Evolutionary conservation across 192 early-diverging fungal genomes (phyloP).

Genomic region (Coemansia pectinata): DNA sequence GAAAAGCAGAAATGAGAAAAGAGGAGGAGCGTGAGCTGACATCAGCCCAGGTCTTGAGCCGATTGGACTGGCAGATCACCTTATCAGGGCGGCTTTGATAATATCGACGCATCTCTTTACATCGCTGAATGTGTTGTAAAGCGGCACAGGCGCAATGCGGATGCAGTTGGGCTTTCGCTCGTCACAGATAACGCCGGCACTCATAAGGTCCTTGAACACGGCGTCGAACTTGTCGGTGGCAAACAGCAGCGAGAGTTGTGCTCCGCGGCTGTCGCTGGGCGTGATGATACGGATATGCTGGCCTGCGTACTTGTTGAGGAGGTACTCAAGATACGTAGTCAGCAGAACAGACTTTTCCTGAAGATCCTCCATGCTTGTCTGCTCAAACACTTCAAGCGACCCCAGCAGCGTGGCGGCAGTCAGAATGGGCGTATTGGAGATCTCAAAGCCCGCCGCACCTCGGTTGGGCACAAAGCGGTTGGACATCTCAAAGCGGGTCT

Average conservation of each 20-base stretch:
- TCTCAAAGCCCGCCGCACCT: slow-evolving; percentile 82
- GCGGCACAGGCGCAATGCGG: slow-evolving; percentile 83
- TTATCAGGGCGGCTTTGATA: slow-evolving; percentile 33
- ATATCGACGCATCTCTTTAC: slow-evolving; percentile 66
- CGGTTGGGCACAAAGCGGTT: slow-evolving; percentile 77
- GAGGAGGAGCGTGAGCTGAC: neutral
- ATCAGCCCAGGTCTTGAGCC: neutral
- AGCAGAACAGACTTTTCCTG: slow-evolving; percentile 75
- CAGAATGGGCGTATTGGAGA: slow-evolving; percentile 88
- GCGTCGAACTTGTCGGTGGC: slow-evolving; percentile 41
- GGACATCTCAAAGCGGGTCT: slow-evolving; percentile 85
- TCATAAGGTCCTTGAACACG: slow-evolving; percentile 64
- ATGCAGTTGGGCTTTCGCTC: slow-evolving; percentile 91
- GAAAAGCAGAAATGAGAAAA: neutral
- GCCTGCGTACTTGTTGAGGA: slow-evolving; percentile 57
- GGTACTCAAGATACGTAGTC: slow-evolving; percentile 82
- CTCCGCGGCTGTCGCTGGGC: slow-evolving; percentile 73
- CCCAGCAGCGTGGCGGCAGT: slow-evolving; percentile 71
- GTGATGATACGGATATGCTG: slow-evolving; percentile 71
- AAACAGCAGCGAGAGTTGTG: slow-evolving; percentile 81
- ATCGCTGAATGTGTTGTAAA: slow-evolving; percentile 89
- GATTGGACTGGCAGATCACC: neutral
- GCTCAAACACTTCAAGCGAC: slow-evolving; percentile 76
- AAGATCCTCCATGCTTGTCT: slow-evolving; percentile 69
- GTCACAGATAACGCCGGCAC: slow-evolving; percentile 77